phyloP scores from a whole-genome alignment of 441 rosid species.

The Gossypium trilobum region DNA sequence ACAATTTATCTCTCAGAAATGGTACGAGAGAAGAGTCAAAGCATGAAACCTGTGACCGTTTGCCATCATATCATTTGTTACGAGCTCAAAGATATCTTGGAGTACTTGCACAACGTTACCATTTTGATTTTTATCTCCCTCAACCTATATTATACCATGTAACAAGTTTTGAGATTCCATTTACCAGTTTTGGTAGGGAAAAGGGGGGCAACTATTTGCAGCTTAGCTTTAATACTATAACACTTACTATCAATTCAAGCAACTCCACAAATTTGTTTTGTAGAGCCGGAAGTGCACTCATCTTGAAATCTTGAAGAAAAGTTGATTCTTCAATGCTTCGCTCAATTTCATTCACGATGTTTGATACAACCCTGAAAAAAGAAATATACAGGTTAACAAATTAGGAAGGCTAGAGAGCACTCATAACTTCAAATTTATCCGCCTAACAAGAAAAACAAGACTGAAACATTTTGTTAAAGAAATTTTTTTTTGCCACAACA shows the following conservation, averaged over 20 bases:
- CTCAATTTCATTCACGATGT: slow-evolving; percentile 61
- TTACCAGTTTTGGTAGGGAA: slow-evolving; percentile 2
- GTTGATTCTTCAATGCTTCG: slow-evolving; percentile 56
- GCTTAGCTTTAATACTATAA: slow-evolving; percentile 14
- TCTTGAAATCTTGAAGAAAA: slow-evolving; percentile 66
- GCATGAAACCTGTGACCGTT: slow-evolving; percentile 55
- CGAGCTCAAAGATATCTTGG: slow-evolving; percentile 89
- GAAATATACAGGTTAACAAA: slow-evolving; percentile 12
- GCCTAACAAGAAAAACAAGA: slow-evolving; percentile 8
- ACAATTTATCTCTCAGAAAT: slow-evolving; percentile 5
- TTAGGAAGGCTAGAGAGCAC: slow-evolving; percentile 10
- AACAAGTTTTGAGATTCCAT: slow-evolving; percentile 6
- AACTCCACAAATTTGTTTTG: slow-evolving; percentile 57
- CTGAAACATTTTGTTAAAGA: neutral
- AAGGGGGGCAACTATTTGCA: neutral
- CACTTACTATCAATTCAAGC: slow-evolving; percentile 76
- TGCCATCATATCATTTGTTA: slow-evolving; percentile 79
- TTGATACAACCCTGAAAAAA: slow-evolving; percentile 47
- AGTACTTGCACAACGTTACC: slow-evolving; percentile 67
- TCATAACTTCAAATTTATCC: neutral
- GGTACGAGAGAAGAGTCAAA: slow-evolving; percentile 14
- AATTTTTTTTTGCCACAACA: neutral
- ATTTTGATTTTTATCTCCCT: slow-evolving; percentile 49
- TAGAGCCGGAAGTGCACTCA: slow-evolving; percentile 65
- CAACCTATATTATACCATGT: slow-evolving; percentile 32